Evolutionary conservation across 176 grass and related monocot genomes (phyloP), one percentile per base, ranked within the genome.

Genomic region (Juncus inflexus): DNA sequence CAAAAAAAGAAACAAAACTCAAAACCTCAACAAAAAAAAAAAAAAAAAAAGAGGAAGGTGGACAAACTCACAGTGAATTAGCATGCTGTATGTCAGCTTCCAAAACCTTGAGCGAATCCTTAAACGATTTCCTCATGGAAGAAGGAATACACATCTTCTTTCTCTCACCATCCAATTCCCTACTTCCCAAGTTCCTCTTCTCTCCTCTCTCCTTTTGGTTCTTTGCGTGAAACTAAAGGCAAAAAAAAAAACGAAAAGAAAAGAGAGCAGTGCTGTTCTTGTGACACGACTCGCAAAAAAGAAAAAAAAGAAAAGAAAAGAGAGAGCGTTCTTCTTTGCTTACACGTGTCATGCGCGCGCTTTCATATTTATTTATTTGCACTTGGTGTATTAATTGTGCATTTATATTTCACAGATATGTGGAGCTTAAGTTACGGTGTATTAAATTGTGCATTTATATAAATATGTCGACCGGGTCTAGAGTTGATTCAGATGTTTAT

Each of bases 41-140:
- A 63, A 53, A 43, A 54, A 4, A n/a, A 57, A 10, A 10, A 7
- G 10, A 61, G 11, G 50, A 37, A 72, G 13, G 5, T 53, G 59
- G 9, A 28, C 19, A 28, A 28, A 55, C 73, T 86, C 76, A 95
- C 90, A 95, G 78, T 52, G 77, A 79, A 79, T 95, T 95, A 70
- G 86, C 83, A 67, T 95, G 83, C 80, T 90, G 80, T 78, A 95
- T 95, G 77, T 90, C 86, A 81, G 90, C 90, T 90, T 95, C 86
- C n/a, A 90, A 86, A 73, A 86, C 71, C 83, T 95, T 95, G 74
- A 95, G 72, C 55, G 86, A 95, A 41, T 95, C 83, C 90, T 75
- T 95, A 86, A 90, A 95, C 60, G 83, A 84, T 74, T 90, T 90
- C 74, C 80, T 75, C 90, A 90, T 95, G 51, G 52, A 70, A 54